A percentile compares a stretch with the other conserved stretches of the same genome.
Evolutionary conservation across 805 yeast species (phyloP).

Genomic region (Candida qinlingensis): DNA sequence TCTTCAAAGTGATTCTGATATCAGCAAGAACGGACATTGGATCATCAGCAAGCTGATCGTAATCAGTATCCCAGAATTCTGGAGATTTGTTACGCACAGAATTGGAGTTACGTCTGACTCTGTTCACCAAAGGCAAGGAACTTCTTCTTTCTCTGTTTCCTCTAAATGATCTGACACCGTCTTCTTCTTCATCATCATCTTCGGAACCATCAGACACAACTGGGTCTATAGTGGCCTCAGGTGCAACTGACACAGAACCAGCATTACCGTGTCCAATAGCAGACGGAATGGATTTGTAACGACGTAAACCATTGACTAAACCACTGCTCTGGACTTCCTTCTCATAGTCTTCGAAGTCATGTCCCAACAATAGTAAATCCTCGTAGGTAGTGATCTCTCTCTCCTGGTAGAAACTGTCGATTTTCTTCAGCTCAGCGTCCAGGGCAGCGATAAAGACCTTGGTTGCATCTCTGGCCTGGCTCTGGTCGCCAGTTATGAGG

Average conservation of each 20-base stretch:
- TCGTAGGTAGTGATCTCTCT: conserved; percentile 57
- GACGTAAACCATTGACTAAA: conserved; percentile 4
- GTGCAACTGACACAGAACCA: not conserved
- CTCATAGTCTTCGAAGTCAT: conserved; percentile 62
- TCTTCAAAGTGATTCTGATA: conserved; percentile 54
- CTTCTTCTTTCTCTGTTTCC: conserved; percentile 20
- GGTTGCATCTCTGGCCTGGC: conserved; percentile 41
- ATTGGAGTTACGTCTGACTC: conserved; percentile 16
- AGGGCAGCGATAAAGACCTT: conserved; percentile 64
- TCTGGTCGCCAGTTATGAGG: conserved; percentile 27
- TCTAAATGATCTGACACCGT: conserved; percentile 13
- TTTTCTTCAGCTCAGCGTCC: conserved; percentile 69
- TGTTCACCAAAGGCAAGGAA: conserved; percentile 16
- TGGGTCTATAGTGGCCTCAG: not conserved
- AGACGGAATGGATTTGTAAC: conserved; percentile 16
- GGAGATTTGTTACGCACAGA: conserved; percentile 19
- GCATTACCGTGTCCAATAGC: not conserved
- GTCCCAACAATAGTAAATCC: conserved; percentile 50
- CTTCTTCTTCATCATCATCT: conserved; percentile 9
- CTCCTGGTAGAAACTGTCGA: conserved; percentile 65
- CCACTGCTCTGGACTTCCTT: conserved; percentile 14
- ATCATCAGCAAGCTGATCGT: conserved; percentile 17
- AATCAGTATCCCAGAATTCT: conserved; percentile 23
- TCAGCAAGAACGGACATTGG: conserved; percentile 24
- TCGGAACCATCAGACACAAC: conserved; percentile 2